Base-by-base conservation (phyloP, 768 basidiomycete species). In the Gloeostereum incarnatum region DNA sequence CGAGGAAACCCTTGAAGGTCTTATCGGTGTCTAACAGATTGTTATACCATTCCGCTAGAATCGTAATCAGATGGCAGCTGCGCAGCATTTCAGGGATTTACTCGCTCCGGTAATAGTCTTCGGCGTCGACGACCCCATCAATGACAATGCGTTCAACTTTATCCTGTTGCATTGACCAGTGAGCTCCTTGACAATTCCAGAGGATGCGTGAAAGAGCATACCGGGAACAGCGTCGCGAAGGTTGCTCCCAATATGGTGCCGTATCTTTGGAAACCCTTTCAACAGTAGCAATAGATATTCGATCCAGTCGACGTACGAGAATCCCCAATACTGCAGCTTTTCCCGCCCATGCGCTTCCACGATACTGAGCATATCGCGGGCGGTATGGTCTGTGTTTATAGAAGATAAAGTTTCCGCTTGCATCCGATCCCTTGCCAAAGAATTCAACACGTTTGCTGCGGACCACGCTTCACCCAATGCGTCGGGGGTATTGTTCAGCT, bases 341-440 rank as follows among this genome's bases (percentile, higher is more conserved):
- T 51, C 39, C 20, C 35, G 41, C 6, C 58, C 61, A 37, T 57
- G 45, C 0, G 60, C 59, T 34, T 55, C 41, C 3, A 54, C 51
- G 22, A 65, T 65, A 21, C 48, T 45, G 5, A 65, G 41, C 60
- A 65, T 63, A 36, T 65, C 63, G 8, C 54, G 40, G 4, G 62
- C 62, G 4, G 59, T 61, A 31, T 59, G 48, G 3, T 61, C 62
- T 1, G 60, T 63, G 22, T 57, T 63, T 27, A 65, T 53, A 40
- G 57, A 53, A 20, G 38, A 35, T 38, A 62, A 32, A 32, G 49
- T 53, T n/a, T 1, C 54, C 56, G 18, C 55, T 42, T n/a, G 25
- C 51, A 52, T n/a, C n/a, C 31, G 35, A 17, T 39, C 35, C 17
- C 25, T 21, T 9, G 45, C 45, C 4, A 49, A 19, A 20, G 26